Base-by-base conservation (phyloP, 257 asterid species). In the Solanum peruvianum region DNA sequence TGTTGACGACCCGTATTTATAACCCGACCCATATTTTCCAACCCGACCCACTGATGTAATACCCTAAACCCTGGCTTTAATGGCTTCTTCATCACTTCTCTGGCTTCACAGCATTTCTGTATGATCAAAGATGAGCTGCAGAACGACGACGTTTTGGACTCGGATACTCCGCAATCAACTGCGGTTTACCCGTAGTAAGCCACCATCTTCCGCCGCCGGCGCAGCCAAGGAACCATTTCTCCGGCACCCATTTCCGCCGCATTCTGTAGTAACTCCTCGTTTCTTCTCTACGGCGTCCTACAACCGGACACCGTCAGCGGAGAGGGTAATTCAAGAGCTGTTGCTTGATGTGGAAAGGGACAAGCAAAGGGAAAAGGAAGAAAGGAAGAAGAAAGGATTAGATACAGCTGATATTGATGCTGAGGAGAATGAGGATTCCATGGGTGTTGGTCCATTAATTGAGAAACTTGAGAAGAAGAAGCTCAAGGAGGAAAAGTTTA, bases 351-450 rank as follows among this genome's bases (percentile, higher is more conserved):
- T 88, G 41, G 91, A 89, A 87, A 91, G 82, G 69, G 98, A 95
- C 49, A 90, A 89, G 73, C 64, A 20, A 41, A 89, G 82, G 45
- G 97, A 93, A 87, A 90, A 91, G 88, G 98, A 93, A 86, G 96
- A 92, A 82, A 88, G 93, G 85, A 64, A 73, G 41, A 91, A 91
- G 62, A 90, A 91, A 29, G 99, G 98, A 20, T 90, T 95, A 14
- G 92, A 88, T 86, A 90, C 95, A 20, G 90, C 89, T 4, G 95
- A 91, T 84, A 87, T 93, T 73, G 98, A 93, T 67, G 92, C 90
- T 4, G 95, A 92, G 73, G 94, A 90, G 15, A 94, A 91, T 37
- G 92, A 88, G 86, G 98, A 95, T 85, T 91, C 64, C 86, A 72
- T 91, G 90, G 94, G 94, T 15, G 91, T 91, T 13, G 91, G 87